phyloP scores from a whole-genome alignment of 805 yeast species.

The Pichia ethanolica region DNA sequence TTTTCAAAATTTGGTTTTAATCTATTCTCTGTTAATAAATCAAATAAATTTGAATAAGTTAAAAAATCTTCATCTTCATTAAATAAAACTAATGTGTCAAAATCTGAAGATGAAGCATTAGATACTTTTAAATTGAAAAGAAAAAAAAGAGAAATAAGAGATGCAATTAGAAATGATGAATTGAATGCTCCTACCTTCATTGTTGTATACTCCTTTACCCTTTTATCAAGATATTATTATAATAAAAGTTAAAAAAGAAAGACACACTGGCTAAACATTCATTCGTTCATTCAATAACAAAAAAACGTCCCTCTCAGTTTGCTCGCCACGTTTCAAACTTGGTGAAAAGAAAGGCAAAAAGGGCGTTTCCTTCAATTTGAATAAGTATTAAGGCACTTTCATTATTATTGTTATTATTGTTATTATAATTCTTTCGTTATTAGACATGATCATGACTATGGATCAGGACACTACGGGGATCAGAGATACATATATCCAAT shows the following conservation, averaged over 20 bases:
- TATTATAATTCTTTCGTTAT: no score
- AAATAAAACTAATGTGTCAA: background rate
- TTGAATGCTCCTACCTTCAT: no score
- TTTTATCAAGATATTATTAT: no score
- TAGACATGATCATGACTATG: background rate
- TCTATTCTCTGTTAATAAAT: background rate
- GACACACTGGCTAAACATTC: no score
- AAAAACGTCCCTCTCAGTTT: background rate
- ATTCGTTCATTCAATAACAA: no score
- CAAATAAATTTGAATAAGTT: background rate
- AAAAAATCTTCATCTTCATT: background rate
- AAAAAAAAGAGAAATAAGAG: no score
- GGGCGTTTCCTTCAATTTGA: background rate
- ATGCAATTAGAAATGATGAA: background rate
- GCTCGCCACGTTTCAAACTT: no score
- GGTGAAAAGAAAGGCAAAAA: background rate
- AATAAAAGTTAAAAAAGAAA: no score
- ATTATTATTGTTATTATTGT: no score
- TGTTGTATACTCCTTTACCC: no score
- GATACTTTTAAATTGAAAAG: background rate
- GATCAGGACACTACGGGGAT: background rate
- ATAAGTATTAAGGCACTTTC: background rate
- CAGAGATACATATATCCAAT: constrained; percentile 5
- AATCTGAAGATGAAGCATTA: background rate
- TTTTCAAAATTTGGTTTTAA: background rate